These are phyloP conservation scores for Microbotryum scabiosae DNA, from an alignment of 1,284 basidiomycete genomes.

Conservation along the genomic window DNA sequence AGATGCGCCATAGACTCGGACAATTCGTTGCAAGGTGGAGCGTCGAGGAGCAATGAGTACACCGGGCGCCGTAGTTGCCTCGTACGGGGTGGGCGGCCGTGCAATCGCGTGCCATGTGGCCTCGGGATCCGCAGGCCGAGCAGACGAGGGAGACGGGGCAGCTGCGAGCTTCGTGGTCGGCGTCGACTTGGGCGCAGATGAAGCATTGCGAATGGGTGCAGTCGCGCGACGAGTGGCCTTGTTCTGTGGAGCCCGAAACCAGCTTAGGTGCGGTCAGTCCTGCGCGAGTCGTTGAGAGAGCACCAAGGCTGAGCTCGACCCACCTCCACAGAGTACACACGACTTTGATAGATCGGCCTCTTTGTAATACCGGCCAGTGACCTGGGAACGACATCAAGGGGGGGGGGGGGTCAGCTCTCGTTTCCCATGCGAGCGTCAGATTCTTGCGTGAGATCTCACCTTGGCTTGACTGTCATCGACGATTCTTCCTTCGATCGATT, in stretches of 20 bases:
- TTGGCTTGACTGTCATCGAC: constrained; percentile 27
- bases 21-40: constrained; percentile 25
- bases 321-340: constrained; percentile 28
- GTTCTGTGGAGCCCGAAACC: constrained; percentile 9
- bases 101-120: constrained; percentile 26
- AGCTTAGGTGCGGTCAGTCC: not conserved
- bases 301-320: not conserved
- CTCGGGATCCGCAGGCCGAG: constrained; percentile 25
- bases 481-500: constrained; percentile 26
- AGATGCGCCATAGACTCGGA: constrained; percentile 24
- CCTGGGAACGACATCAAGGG: not conserved
- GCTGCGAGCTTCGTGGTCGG: constrained; percentile 27
- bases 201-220: constrained; percentile 31
- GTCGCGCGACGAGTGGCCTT: constrained; percentile 27
- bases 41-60: constrained; percentile 15
- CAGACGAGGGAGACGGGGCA: constrained; percentile 30
- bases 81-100: constrained; percentile 3
- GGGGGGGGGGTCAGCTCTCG: not conserved
- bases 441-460: not conserved
- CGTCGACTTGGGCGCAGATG: constrained; percentile 28
- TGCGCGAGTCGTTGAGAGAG: not conserved
- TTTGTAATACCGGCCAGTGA: constrained; percentile 30
- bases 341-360: constrained; percentile 28
- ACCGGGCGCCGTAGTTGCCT: constrained; percentile 4
- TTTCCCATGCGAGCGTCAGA: not conserved